phyloP scores from a whole-genome alignment of 1,139 yeast species.

The Yamadazyma siamensis region DNA sequence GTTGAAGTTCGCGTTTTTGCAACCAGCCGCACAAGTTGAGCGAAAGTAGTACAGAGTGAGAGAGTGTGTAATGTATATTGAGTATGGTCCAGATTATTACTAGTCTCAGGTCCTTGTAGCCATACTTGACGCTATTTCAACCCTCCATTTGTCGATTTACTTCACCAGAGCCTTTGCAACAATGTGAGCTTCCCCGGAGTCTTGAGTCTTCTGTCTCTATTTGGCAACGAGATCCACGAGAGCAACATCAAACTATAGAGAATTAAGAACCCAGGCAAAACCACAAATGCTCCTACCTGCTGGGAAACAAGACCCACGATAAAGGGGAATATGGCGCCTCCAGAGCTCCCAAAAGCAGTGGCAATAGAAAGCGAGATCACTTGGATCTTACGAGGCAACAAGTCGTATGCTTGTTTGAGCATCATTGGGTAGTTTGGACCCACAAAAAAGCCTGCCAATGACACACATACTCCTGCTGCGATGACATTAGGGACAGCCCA shows the following conservation, averaged over 20 bases:
- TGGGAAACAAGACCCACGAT: conserved; percentile 52
- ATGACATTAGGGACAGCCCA: conserved; percentile 45
- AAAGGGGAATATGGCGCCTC: conserved; percentile 60
- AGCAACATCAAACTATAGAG: conserved; percentile 33
- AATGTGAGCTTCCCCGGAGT: conserved; percentile 1
- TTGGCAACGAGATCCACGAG: conserved; percentile 48
- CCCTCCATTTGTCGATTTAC: too few relatives aligned
- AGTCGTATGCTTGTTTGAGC: conserved; percentile 43
- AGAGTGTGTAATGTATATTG: too few relatives aligned
- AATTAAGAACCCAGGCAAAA: conserved; percentile 49
- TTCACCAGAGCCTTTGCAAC: conserved; percentile 4
- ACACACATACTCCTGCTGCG: conserved; percentile 43
- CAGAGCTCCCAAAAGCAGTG: conserved; percentile 60
- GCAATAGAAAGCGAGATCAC: conserved; percentile 50
- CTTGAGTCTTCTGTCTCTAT: conserved; percentile 12
- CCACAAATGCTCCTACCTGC: conserved; percentile 48
- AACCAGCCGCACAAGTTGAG: too few relatives aligned
- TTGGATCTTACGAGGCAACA: conserved; percentile 53
- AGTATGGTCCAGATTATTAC: too few relatives aligned
- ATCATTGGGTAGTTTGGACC: conserved; percentile 58
- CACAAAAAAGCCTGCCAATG: conserved; percentile 46
- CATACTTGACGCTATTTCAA: too few relatives aligned
- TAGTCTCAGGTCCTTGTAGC: too few relatives aligned
- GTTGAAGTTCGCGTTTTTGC: too few relatives aligned
- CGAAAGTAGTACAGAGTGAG: too few relatives aligned